Conservation (phyloP, 371 early-diverging fungal genomes). For the Mortierella sp. region DNA sequence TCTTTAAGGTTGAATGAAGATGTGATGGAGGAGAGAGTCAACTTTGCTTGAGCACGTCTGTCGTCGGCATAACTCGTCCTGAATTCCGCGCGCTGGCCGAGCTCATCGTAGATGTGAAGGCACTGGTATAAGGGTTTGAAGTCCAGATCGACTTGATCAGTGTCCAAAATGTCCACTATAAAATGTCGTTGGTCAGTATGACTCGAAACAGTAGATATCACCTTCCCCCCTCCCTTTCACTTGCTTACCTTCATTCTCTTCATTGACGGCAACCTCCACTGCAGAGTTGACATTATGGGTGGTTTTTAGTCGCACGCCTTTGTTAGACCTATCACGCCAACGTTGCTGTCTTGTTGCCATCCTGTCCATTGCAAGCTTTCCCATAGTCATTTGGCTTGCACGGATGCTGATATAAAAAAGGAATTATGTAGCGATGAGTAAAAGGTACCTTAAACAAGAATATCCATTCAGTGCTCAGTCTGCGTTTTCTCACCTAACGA, state of each 20-base stretch:
- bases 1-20: slow-evolving; percentile 65
- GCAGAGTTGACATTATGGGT: slow-evolving; percentile 81
- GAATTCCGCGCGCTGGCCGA: slow-evolving; percentile 89
- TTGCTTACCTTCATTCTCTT: slow-evolving; percentile 83
- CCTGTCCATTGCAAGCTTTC: slow-evolving; percentile 84
- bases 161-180: slow-evolving; percentile 75
- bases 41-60: slow-evolving; percentile 84
- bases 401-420: slow-evolving; percentile 69
- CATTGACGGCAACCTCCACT: slow-evolving; percentile 89
- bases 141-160: slow-evolving; percentile 82
- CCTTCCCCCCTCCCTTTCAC: neutral
- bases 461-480: neutral
- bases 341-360: slow-evolving; percentile 78
- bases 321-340: slow-evolving; percentile 68
- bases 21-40: slow-evolving; percentile 74
- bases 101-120: slow-evolving; percentile 93
- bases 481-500: slow-evolving; percentile 71
- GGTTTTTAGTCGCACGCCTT: slow-evolving; percentile 66
- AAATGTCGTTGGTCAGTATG: neutral
- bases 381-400: slow-evolving; percentile 87
- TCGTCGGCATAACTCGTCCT: slow-evolving; percentile 92
- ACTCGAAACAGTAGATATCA: neutral
- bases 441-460: neutral
- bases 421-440: neutral
- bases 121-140: slow-evolving; percentile 96